These are phyloP conservation scores for Axilococcus clingmanii DNA, from an alignment of 139 green algal species.

Conservation along the genomic window DNA sequence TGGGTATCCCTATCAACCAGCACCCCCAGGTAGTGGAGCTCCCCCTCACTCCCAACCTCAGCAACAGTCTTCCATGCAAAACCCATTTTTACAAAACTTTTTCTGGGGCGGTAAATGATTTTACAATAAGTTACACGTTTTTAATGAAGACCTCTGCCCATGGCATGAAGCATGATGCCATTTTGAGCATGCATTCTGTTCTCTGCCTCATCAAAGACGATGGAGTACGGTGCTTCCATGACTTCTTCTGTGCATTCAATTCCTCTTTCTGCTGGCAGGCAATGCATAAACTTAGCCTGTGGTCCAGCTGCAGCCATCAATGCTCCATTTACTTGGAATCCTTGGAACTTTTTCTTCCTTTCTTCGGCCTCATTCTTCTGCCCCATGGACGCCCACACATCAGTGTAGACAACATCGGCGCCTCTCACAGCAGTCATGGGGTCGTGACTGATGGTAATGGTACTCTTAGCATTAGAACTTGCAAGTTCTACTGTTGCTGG, in stretches of 20 bases:
- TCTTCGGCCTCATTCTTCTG: slow-evolving; percentile 91
- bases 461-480: slow-evolving; percentile 34
- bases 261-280: slow-evolving; percentile 88
- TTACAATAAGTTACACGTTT: neutral
- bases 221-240: slow-evolving; percentile 71
- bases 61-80: neutral
- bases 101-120: neutral
- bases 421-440: slow-evolving; percentile 69
- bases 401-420: slow-evolving; percentile 93
- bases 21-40: neutral
- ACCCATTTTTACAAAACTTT: neutral
- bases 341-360: slow-evolving; percentile 68
- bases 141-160: slow-evolving; percentile 10
- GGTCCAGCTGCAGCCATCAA: slow-evolving; percentile 79
- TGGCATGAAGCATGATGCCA: slow-evolving; percentile 77
- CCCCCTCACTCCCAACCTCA: neutral
- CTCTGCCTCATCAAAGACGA: slow-evolving; percentile 91
- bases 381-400: slow-evolving; percentile 98
- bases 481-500: slow-evolving; percentile 59
- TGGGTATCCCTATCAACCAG: neutral
- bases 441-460: slow-evolving; percentile 51
- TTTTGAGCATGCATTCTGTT: slow-evolving; percentile 98
- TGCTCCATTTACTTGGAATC: slow-evolving; percentile 82
- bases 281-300: slow-evolving; percentile 96
- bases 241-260: slow-evolving; percentile 86